Base-by-base conservation (phyloP, 331 rosid genomes). In the Malus hybrid region DNA sequence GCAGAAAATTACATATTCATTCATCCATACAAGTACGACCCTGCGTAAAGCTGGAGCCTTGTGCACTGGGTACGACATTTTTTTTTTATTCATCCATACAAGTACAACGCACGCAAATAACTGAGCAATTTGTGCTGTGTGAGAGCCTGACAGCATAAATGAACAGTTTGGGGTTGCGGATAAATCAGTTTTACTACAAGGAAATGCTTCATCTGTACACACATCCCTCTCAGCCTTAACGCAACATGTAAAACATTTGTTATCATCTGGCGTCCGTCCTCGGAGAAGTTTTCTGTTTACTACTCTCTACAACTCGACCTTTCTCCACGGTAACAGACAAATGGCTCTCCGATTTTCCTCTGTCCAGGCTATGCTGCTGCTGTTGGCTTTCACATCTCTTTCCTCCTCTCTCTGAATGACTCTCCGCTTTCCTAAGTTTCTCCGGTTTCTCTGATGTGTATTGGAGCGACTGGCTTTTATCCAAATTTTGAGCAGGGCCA, bases 271-370 rank as follows among this genome's bases (percentile, higher is more conserved):
- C 55, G 73, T 68, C 79, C 63, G 75, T 75, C 70, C 79, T 70
- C 20, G 82, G 33, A 58, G 80, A 58, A 73, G 61, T 26, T 36
- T 33, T 76, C 68, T 73, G 26, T 36, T 72, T 79, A 77, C 82
- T 79, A 77, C 82, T 48, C 75, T 68, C 76, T 24, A 42, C 67
- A 72, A 88, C 78, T 66, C 73, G 85, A 75, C 90, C 89, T 60
- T 84, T 79, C 36, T 88, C 96, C 46, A 75, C 82, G 48, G 81
- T 64, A 66, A 42, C 48, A 56, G 83, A 71, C 72, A 76, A 62
- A 52, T 82, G 83, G 68, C 80, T 81, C 9, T 91, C 94, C 39
- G 91, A 84, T 58, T 66, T 86, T 82, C 92, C 97, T 87, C 91
- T 90, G 72, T 85, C 96, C 78, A 80, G 74, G 74, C 34, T 75